Conservation (phyloP, 2,329 filamentous ascomycete species). For the Pseudogymnoascus pannorum region DNA sequence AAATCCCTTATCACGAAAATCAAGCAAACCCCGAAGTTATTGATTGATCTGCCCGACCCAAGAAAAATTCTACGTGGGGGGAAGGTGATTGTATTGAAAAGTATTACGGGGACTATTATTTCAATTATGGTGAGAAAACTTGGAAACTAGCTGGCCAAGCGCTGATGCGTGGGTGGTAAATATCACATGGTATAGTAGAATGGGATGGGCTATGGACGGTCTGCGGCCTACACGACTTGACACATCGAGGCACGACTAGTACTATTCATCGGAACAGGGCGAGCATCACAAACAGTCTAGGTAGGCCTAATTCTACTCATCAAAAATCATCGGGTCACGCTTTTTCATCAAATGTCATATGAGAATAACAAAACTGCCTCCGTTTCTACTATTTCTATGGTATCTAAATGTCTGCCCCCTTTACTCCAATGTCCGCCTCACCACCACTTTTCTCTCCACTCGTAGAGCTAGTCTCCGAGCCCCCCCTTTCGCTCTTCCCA, state of each 20-base stretch:
- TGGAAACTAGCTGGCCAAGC: background rate
- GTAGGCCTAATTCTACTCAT: background rate
- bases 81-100: background rate
- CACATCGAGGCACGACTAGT: too few relatives aligned
- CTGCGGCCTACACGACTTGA: background rate
- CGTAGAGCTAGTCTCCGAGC: background rate
- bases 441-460: background rate
- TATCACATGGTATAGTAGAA: constrained; percentile 1
- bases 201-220: background rate
- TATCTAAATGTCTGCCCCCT: background rate
- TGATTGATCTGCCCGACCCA: background rate
- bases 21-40: background rate
- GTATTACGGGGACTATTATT: background rate
- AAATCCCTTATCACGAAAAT: background rate
- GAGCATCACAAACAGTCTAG: too few relatives aligned
- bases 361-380: background rate
- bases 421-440: background rate
- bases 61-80: background rate
- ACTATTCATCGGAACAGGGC: too few relatives aligned
- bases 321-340: background rate
- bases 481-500: background rate
- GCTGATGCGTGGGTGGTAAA: background rate
- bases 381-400: background rate
- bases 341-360: background rate
- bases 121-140: background rate